Percentiles rank a stretch among this genome's conserved stretches.
Evolutionary conservation across 2,329 filamentous ascomycete genomes (phyloP).

Genomic region (Xylaria polymorpha): DNA sequence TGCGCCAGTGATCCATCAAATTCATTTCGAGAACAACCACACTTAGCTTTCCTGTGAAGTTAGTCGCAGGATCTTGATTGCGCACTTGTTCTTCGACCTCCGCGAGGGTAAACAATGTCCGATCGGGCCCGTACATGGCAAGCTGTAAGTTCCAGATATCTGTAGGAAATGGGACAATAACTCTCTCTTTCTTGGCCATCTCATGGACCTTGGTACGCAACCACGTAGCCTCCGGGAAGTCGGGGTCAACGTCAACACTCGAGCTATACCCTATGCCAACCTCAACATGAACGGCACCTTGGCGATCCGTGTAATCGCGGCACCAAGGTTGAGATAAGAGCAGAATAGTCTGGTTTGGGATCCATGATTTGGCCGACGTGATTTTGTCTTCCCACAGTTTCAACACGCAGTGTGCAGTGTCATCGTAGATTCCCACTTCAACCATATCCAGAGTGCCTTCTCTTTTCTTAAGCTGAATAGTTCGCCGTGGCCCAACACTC

Average conservation of each 20-base stretch:
- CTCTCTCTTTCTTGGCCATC: slow-evolving; percentile 60
- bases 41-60: slow-evolving; percentile 56
- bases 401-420: slow-evolving; percentile 64
- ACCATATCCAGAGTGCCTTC: slow-evolving; percentile 59
- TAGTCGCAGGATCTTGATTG: slow-evolving; percentile 42
- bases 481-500: slow-evolving; percentile 64
- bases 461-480: slow-evolving; percentile 59
- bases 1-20: slow-evolving; percentile 48
- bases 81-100: slow-evolving; percentile 58
- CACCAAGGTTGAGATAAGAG: slow-evolving; percentile 60
- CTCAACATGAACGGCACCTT: slow-evolving; percentile 31
- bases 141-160: slow-evolving; percentile 53
- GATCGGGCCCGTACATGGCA: slow-evolving; percentile 49
- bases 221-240: slow-evolving; percentile 64
- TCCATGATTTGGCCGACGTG: slow-evolving; percentile 57
- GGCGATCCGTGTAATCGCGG: slow-evolving; percentile 19
- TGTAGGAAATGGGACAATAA: slow-evolving; percentile 61
- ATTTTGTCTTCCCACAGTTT: slow-evolving; percentile 66
- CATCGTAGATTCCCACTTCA: slow-evolving; percentile 66
- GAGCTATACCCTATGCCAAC: slow-evolving; percentile 54
- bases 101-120: slow-evolving; percentile 55
- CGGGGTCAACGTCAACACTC: slow-evolving; percentile 67
- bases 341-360: slow-evolving; percentile 61
- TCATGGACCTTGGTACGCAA: slow-evolving; percentile 61
- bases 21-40: slow-evolving; percentile 51